Conservation (phyloP, 768 basidiomycete genomes). For the Crassisporium funariophilum region DNA sequence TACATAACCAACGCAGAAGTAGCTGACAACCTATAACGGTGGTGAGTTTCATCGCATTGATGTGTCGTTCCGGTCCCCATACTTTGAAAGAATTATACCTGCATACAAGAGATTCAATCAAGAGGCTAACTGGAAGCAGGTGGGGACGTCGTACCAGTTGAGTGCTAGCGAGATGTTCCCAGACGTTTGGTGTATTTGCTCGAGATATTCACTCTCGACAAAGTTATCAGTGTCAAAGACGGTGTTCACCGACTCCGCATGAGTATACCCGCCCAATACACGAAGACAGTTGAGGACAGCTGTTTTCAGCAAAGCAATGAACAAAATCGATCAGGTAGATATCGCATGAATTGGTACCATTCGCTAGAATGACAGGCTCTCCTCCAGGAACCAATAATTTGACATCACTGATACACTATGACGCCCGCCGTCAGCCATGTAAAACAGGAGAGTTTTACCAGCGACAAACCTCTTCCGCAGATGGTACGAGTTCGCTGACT, state of each 20-base stretch:
- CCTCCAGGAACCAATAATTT: constrained; percentile 56
- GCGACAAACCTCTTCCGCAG: constrained; percentile 64
- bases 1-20: constrained; percentile 61
- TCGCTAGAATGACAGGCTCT: constrained; percentile 54
- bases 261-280: constrained; percentile 63
- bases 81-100: constrained; percentile 75
- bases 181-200: constrained; percentile 42
- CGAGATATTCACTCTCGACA: constrained; percentile 55
- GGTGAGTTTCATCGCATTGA: background rate
- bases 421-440: too few relatives aligned
- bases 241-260: constrained; percentile 47
- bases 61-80: background rate
- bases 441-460: too few relatives aligned
- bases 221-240: constrained; percentile 64
- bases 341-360: constrained; percentile 12
- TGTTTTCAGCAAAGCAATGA: constrained; percentile 23
- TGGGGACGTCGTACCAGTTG: constrained; percentile 50
- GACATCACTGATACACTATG: constrained; percentile 59
- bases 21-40: constrained; percentile 54
- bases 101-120: background rate
- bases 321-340: background rate
- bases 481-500: constrained; percentile 60
- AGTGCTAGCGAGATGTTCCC: constrained; percentile 54
- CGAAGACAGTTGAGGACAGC: constrained; percentile 66
- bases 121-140: background rate